Base-by-base conservation (phyloP, 352 stramenopile species). In the Lagenidium giganteum region DNA sequence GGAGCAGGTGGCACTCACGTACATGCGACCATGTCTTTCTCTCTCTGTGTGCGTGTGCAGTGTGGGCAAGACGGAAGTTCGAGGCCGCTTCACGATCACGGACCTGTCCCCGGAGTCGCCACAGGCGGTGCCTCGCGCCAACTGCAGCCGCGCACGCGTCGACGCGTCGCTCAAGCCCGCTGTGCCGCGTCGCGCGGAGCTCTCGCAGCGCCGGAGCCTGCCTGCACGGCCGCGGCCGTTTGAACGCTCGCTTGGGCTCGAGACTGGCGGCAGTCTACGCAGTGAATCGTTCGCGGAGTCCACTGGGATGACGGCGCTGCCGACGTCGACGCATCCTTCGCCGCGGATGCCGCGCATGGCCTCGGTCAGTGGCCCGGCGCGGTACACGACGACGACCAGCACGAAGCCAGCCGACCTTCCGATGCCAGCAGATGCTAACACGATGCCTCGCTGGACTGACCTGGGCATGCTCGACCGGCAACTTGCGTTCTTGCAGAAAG, bases 31-130 rank as follows among this genome's bases (percentile, higher is more conserved):
- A n/a, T n/a, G n/a, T n/a, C n/a, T n/a, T n/a, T n/a, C n/a, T n/a
- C n/a, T n/a, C n/a, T n/a, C n/a, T n/a, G n/a, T n/a, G n/a, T n/a
- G n/a, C n/a, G n/a, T n/a, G n/a, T n/a, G n/a, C 37, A 67, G 67
- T 29, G 66, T 73, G 45, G 62, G 64, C 18, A 87, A 85, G 53
- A 90, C 73, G 36, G 72, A 85, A 43, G 59, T 87, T 13, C 73
- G 66, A 54, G 78, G 78, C 14, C 62, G 78, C n/a, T 90, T 90
- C 35, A 90, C 75, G 16, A 90, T 90, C 61, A 90, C 81, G 13
- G 78, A 90, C 44, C 33, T 87, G 52, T 87, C 78, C 8, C 72
- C 78, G 0, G 75, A 86, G 36, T 83, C 71, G 4, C 59, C 69
- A 4, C 47, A 64, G 33, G 28, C 49, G 24, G 56, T 56, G 20